Evolutionary conservation across 2,329 filamentous ascomycete species (phyloP).

Genomic region (Cylindrodendrum hubeiense): DNA sequence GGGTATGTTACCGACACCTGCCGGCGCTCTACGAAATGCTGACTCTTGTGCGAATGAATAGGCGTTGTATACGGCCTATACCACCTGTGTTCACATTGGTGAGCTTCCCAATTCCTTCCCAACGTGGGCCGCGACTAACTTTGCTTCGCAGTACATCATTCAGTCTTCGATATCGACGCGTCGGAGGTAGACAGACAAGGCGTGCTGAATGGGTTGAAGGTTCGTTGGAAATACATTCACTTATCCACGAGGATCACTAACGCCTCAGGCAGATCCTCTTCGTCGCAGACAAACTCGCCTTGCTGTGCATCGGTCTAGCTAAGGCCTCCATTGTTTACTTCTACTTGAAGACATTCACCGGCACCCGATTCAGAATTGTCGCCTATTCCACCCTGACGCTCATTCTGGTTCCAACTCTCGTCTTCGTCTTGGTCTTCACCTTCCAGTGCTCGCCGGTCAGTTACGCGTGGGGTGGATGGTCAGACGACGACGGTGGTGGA

Average conservation of each 20-base stretch:
- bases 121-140: neutral
- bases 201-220: constrained; percentile 3
- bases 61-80: constrained; percentile 42
- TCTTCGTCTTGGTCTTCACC: constrained; percentile 53
- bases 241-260: constrained; percentile 3
- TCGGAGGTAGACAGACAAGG: constrained; percentile 1
- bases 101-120: neutral
- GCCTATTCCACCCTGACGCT: constrained; percentile 50
- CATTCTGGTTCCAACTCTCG: constrained; percentile 50
- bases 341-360: constrained; percentile 54
- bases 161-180: constrained; percentile 11
- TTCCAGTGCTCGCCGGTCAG: constrained; percentile 56
- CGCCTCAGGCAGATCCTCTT: constrained; percentile 41
- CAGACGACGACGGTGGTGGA: constrained; percentile 6
- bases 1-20: constrained; percentile 39
- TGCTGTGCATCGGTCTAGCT: constrained; percentile 52
- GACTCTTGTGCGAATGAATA: constrained; percentile 6
- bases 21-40: neutral
- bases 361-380: constrained; percentile 47
- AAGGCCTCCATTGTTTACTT: constrained; percentile 55
- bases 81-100: constrained; percentile 15
- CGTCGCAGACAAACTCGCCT: constrained; percentile 50
- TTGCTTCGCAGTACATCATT: constrained; percentile 4
- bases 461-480: constrained; percentile 49
- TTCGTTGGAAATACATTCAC: neutral